Evolutionary conservation across 2,329 filamentous ascomycete genomes (phyloP).

Genomic region (Hypoxylon sp.): DNA sequence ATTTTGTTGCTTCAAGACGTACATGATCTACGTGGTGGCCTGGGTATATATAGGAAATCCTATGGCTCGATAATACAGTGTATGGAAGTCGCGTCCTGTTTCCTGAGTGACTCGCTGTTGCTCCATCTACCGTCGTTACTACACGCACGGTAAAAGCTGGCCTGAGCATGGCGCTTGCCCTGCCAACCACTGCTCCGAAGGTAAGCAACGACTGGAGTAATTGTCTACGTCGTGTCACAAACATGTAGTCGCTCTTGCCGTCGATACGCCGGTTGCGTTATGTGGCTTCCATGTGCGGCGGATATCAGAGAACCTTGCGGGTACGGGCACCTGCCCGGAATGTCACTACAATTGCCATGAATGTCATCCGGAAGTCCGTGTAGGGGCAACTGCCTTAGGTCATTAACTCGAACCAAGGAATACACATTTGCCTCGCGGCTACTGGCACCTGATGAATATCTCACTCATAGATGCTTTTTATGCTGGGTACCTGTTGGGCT

Average conservation of each 20-base stretch:
- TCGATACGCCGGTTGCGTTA: neutral
- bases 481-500: neutral
- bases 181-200: neutral
- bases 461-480: neutral
- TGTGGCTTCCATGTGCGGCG: neutral
- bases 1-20: neutral
- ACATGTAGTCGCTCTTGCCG: neutral
- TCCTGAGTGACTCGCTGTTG: neutral
- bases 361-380: neutral
- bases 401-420: neutral
- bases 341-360: neutral
- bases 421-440: neutral
- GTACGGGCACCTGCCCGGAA: neutral
- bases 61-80: neutral
- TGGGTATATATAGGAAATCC: too few relatives aligned
- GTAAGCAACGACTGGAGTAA: neutral
- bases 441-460: neutral
- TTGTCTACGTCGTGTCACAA: neutral
- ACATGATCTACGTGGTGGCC: neutral
- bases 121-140: neutral
- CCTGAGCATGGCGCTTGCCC: neutral
- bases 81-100: neutral
- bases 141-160: neutral
- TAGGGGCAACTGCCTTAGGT: neutral
- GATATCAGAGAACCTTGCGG: neutral